Base-by-base conservation (phyloP, 345 rosid genomes). In the Populus nigra region DNA sequence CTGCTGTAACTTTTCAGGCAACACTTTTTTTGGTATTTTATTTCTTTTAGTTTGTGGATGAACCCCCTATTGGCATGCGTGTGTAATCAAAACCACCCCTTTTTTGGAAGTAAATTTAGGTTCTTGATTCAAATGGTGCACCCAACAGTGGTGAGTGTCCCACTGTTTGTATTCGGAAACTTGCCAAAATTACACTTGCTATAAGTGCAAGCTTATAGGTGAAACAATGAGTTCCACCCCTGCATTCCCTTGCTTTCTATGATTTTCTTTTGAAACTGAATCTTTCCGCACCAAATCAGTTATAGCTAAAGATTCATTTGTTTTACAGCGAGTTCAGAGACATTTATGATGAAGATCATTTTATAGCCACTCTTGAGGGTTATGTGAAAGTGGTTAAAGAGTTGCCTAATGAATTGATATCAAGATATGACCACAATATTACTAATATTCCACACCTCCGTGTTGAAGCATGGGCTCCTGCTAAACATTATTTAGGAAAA, bases 401-500 rank as follows among this genome's bases (percentile, higher is more conserved):
- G 82, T 81, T 95, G 61, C 99, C 99, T 5, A 88, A 88, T 43
- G 87, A 84, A 66, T 70, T 93, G 80, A 86, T 90, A 91, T 88
- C 80, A 79, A 91, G 82, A 80, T 89, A 84, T 73, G 85, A 79
- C 76, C 73, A 86, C 82, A 91, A 92, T 80, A 43, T 90, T 59
- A 82, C 89, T 69, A 92, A 85, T 77, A 88, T 93, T 72, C 90
- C 91, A 35, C 89, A 77, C 62, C 78, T 92, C 69, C 96, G 88
- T 16, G 87, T 95, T 76, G 85, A 85, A 72, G 93, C 99, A 63
- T 95, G 99, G 99, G 93, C 98, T 50, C 75, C 91, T 35, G 86
- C 86, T 69, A 89, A 83, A 65, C 89, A 89, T 84, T 95, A 95
- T 77, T 33, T 77, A 69, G 81, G 87, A 73, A 90, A 89, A 84